These are phyloP conservation scores for Kodamaea sagamina DNA, from an alignment of 805 yeast species.

Conservation along the genomic window DNA sequence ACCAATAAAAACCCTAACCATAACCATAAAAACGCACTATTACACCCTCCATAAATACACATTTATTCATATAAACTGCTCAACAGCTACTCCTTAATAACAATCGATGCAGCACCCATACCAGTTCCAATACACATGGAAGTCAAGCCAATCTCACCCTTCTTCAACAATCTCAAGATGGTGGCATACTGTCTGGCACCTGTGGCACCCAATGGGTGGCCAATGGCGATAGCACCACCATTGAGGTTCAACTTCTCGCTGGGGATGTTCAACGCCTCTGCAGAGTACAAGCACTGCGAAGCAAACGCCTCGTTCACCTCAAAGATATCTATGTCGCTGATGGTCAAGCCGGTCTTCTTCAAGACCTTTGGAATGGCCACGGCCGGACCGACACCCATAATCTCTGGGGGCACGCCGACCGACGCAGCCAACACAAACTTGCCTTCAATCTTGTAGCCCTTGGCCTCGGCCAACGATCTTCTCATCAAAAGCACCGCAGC, in stretches of 20 bases:
- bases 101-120: constrained; percentile 94
- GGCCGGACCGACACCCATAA: constrained; percentile 98
- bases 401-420: constrained; percentile 95
- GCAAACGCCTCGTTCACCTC: constrained; percentile 98
- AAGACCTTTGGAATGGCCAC: constrained; percentile 87
- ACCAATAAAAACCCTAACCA: too few species aligned
- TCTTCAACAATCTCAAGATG: constrained; percentile 71
- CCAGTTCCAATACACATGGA: constrained; percentile 99
- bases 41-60: neutral
- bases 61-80: constrained; percentile 1
- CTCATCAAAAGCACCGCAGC: constrained; percentile 85
- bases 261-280: constrained; percentile 67
- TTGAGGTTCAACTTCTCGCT: constrained; percentile 67
- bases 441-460: constrained; percentile 72
- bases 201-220: constrained; percentile 71
- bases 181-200: constrained; percentile 95
- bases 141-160: constrained; percentile 84
- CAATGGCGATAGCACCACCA: constrained; percentile 97
- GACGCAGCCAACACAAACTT: constrained; percentile 76
- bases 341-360: constrained; percentile 56
- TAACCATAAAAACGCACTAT: too few species aligned
- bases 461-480: constrained; percentile 77
- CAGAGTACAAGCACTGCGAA: constrained; percentile 83
- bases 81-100: constrained; percentile 65
- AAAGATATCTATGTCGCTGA: constrained; percentile 69